Base-by-base conservation (phyloP, 441 rosid species). In the Erodium chrysanthum region DNA sequence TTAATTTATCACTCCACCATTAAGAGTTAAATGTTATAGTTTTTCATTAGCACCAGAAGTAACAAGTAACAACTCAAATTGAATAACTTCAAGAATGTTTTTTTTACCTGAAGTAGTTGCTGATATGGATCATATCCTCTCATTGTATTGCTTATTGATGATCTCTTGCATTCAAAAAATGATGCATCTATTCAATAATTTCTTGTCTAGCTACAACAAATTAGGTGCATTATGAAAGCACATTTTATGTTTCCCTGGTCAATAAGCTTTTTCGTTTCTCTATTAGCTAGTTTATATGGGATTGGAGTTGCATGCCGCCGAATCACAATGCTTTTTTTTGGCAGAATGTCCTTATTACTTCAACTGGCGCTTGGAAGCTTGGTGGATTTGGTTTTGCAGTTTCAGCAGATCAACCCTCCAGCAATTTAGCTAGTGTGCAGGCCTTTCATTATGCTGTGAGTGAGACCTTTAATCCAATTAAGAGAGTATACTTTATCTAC, bases 301-400 rank as follows among this genome's bases (percentile, higher is more conserved):
- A 14, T n/a, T 48, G 18, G 56, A 10, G 6, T 4, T 48, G 56
- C 7, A n/a, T 48, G 29, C 3, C n/a, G n/a, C n/a, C 2, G 35
- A 31, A 31, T 31, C 35, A 31, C 35, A 31, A 31, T 31, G 35
- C 6, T 31, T 52, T 52, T 52, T 40, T 40, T 63, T 68, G 76
- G 79, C 92, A 91, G 98, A 94, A 89, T 83, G 83, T 91, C 71
- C 77, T 89, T 60, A 84, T 94, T 73, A 94, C 98, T 22, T 85
- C 91, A 50, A 80, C 79, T 80, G 98, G 98, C 67, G 96, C 97
- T 18, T 94, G 98, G 97, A 94, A 94, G 80, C 97, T 94, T 76
- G 88, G 92, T 63, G 98, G 98, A 71, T 94, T 94, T 81, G 88
- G 96, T 62, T 89, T 89, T 84, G 87, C 97, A 66, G 75, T 89